These are phyloP conservation scores for Trebouxiophyceae sp. DNA, from an alignment of 163 green algal genomes.

Conservation along the genomic window DNA sequence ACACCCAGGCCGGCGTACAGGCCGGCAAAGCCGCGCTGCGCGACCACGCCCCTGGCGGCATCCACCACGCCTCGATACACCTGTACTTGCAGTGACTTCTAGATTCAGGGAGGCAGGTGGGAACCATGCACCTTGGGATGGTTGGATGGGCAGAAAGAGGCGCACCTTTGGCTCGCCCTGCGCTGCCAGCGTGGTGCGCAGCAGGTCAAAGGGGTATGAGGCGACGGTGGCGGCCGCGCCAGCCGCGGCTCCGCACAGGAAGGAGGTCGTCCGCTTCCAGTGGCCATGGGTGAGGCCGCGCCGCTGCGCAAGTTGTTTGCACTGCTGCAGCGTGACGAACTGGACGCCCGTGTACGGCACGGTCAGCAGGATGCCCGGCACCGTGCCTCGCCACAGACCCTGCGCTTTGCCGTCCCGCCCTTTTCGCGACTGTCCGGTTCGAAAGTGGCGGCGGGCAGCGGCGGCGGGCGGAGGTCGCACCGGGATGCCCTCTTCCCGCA, in stretches of 20 bases:
- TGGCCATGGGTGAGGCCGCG: constrained; percentile 24
- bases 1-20: constrained; percentile 87
- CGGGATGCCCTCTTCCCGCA: constrained; percentile 82
- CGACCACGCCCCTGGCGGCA: constrained; percentile 64
- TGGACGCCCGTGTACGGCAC: constrained; percentile 97
- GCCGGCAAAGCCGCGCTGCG: constrained; percentile 54
- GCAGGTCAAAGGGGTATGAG: constrained; percentile 97
- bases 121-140: too few relatives aligned
- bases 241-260: constrained; percentile 75
- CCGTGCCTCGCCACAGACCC: constrained; percentile 91
- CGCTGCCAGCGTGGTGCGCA: constrained; percentile 91
- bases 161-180: constrained; percentile 86
- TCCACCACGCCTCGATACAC: constrained; percentile 80
- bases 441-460: too few relatives aligned
- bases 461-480: too few relatives aligned
- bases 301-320: constrained; percentile 10
- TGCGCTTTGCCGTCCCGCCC: constrained; percentile 23
- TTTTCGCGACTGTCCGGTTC: too few relatives aligned
- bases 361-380: constrained; percentile 87
- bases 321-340: constrained; percentile 84
- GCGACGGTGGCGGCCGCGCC: constrained; percentile 83
- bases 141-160: too few relatives aligned
- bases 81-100: too few relatives aligned
- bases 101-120: too few relatives aligned
- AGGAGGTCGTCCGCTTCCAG: constrained; percentile 50